These are phyloP conservation scores for Primulina huaijiensis DNA, from an alignment of 257 asterid species.

Conservation along the genomic window DNA sequence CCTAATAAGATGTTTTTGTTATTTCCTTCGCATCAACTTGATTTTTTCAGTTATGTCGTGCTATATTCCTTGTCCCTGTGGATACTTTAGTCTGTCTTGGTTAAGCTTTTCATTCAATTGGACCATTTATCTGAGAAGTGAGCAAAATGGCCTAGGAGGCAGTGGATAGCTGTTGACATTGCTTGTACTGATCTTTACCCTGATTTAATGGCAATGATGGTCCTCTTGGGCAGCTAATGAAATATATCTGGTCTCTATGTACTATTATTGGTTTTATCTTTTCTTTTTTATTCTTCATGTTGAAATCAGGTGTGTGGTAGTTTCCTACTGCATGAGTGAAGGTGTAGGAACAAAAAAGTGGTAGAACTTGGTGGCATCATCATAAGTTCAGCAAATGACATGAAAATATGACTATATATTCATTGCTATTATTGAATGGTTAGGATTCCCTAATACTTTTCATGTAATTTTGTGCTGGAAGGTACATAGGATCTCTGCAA, in stretches of 20 bases:
- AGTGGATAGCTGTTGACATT: constrained; percentile 3
- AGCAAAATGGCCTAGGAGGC: not conserved
- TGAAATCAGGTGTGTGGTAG: not conserved
- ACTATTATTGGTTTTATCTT: not conserved
- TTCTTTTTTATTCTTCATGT: not conserved
- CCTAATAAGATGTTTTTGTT: constrained; percentile 1
- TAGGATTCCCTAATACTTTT: not conserved
- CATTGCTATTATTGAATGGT: not conserved
- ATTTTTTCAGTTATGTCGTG: not conserved
- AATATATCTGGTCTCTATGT: not conserved
- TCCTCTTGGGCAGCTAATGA: constrained; percentile 3
- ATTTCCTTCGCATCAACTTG: not conserved
- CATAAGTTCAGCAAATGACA: constrained; percentile 13
- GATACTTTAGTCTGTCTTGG: not conserved
- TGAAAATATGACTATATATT: constrained; percentile 9
- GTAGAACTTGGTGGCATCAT: not conserved
- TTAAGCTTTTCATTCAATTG: not conserved
- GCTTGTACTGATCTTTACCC: not conserved
- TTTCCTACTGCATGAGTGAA: not conserved
- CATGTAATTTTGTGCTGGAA: constrained; percentile 2
- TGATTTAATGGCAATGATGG: not conserved
- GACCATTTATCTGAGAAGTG: constrained; percentile 3
- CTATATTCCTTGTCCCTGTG: constrained; percentile 6
- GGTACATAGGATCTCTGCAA: too few species aligned
- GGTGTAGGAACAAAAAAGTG: constrained; percentile 6